phyloP scores from a whole-genome alignment of 441 rosid genomes.

The Gossypium davidsonii region DNA sequence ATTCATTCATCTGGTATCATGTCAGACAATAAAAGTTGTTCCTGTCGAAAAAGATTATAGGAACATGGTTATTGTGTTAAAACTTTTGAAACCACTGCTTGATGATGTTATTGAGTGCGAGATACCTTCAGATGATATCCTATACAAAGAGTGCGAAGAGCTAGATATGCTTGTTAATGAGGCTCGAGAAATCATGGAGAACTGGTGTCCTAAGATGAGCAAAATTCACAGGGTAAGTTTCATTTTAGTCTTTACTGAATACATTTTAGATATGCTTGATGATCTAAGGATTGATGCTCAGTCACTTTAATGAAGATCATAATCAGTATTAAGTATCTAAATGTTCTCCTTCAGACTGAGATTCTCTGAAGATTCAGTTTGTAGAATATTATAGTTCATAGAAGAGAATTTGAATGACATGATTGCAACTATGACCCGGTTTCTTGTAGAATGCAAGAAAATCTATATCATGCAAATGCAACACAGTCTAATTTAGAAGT shows the following conservation, averaged over 20 bases:
- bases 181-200: slow-evolving; percentile 73
- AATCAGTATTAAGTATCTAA: too few species aligned
- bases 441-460: neutral
- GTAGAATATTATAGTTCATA: too few species aligned
- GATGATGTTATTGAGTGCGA: slow-evolving; percentile 64
- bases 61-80: slow-evolving; percentile 47
- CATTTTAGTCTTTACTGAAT: neutral
- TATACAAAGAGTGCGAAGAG: slow-evolving; percentile 62
- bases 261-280: neutral
- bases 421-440: neutral
- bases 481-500: neutral
- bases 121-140: slow-evolving; percentile 41
- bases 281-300: too few species aligned
- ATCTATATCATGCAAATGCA: neutral
- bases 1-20: slow-evolving; percentile 72
- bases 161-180: slow-evolving; percentile 63
- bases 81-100: slow-evolving; percentile 69
- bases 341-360: too few species aligned
- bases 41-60: slow-evolving; percentile 54
- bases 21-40: slow-evolving; percentile 49
- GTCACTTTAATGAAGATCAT: too few species aligned
- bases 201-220: slow-evolving; percentile 68
- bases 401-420: too few species aligned
- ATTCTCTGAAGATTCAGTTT: too few species aligned
- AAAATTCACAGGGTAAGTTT: slow-evolving; percentile 63